Evolutionary conservation across 352 stramenopile genomes (phyloP), one percentile per base, ranked within the genome.

Genomic region (Phytophthora sojae): DNA sequence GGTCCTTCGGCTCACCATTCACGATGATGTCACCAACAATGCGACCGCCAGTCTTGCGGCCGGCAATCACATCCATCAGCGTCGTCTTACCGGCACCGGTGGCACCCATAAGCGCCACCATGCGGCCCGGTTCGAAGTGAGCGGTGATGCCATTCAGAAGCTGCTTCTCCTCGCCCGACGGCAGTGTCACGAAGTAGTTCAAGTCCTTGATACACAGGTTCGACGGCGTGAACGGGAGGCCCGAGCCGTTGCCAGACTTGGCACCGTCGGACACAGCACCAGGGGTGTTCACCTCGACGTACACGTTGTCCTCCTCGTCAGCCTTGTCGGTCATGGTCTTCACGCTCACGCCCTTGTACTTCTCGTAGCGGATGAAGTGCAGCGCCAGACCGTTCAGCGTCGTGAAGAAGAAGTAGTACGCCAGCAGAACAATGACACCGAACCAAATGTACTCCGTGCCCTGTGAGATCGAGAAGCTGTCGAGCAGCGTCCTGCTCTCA

Each of bases 1-100:
- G 65, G 44, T 96, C 71, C 77, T 97, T 96, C 0, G 67, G 61
- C 56, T 64, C 86, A 23, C 95, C 95, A 75, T 98, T 98, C 25
- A 98, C 74, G 25, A 81, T 77, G 57, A 98, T 89, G 8, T 97
- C 77, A n/a, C 95, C 94, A 21, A 80, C 75, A 35, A 98, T 80
- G 19, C 80, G 80, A 0, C 82, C 82, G 57, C 76, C 82, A 0
- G 80, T 86, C 73, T 90, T 90, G 9, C 82, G 76, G 15, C 82
- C 82, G 15, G 82, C 80, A 19, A 90, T 81, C 23, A 90, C 79
- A 30, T 90, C 82, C 78, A 90, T 86, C 21, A 90, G 68, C 17
- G 82, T 90, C 11, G 79, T 88, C 57, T 90, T 90, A 56, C 82
- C 80, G 17, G 86, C 87, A 53, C 86, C 87, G 12, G 71, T 88